Evolutionary conservation across 2,329 filamentous ascomycete species (phyloP).

Genomic region (Rutstroemia sydowiana): DNA sequence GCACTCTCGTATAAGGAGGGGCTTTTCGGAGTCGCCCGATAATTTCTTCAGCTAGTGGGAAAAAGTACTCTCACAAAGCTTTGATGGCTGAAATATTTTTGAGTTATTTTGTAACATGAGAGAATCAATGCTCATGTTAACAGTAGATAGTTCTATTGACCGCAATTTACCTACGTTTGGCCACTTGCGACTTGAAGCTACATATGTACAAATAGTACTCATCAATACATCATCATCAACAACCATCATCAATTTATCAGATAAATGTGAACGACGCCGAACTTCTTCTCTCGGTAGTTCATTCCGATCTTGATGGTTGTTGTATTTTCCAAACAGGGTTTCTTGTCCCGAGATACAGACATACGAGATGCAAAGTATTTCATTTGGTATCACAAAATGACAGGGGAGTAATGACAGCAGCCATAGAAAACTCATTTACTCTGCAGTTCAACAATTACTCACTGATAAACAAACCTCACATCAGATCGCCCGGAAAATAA

Average conservation of each 20-base stretch:
- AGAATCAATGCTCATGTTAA: background rate
- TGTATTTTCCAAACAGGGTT: background rate
- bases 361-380: background rate
- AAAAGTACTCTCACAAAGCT: too few species aligned
- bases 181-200: background rate
- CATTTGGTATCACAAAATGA: background rate
- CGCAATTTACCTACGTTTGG: background rate
- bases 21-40: background rate
- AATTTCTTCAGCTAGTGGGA: background rate
- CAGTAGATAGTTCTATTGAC: background rate
- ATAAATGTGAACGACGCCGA: conserved; percentile 1
- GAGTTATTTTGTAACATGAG: conserved; percentile 1
- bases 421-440: too few species aligned
- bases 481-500: background rate
- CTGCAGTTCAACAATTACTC: conserved; percentile 1
- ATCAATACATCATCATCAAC: too few species aligned
- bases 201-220: background rate
- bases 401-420: conserved; percentile 3
- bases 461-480: conserved; percentile 1
- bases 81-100: background rate
- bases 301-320: conserved; percentile 1
- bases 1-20: conserved; percentile 1
- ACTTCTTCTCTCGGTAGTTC: conserved; percentile 4
- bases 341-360: conserved; percentile 2
- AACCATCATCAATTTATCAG: conserved; percentile 4